Evolutionary conservation across 2,329 filamentous ascomycete genomes (phyloP), one percentile per base, ranked within the genome.

Genomic region (Apiospora malaysiana): DNA sequence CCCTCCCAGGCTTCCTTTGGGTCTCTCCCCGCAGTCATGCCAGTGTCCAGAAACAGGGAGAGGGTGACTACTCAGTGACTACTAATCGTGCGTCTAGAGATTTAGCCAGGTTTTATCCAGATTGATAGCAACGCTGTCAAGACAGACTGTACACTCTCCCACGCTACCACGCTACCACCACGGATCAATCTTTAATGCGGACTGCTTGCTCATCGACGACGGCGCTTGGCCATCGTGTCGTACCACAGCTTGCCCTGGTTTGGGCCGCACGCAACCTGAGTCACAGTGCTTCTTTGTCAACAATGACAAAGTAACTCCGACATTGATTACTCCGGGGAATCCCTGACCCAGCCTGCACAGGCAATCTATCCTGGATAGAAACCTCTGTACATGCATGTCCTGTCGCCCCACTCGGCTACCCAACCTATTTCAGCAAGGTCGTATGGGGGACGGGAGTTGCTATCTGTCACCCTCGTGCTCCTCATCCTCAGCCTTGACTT

Each of bases 241-340:
- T 67, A 46, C 40, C 23, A 43, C 37, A 37, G n/a, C 25, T 10
- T 46, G 37, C 40, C 27, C 16, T 37, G 32, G 40, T 67, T 12
- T 43, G 65, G 65, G 65, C 14, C 40, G n/a, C 66, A 32, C 25
- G 32, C 66, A 21, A 45, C 42, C 32, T n/a, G 56, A 40, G 56
- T 63, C 56, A 37, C 56, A 63, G 56, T 63, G 56, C 56, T 63
- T 40, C 43, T 68, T 68, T 47, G 66, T 47, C 25, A 47, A 63
- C 32, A 40, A 14, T 63, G 56, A 63, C 56, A 63, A 63, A 63
- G 56, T 63, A 40, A 63, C 56, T 37, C 56, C 56, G 56, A 63
- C 56, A 1, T 18, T 37, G 23, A 45, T 4, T 18, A 47, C 66
- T 47, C 42, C 37, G 43, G 43, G 43, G 66, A 47, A 68, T 37